phyloP scores from a whole-genome alignment of 805 yeast genomes.

The Candida lessepsii region DNA sequence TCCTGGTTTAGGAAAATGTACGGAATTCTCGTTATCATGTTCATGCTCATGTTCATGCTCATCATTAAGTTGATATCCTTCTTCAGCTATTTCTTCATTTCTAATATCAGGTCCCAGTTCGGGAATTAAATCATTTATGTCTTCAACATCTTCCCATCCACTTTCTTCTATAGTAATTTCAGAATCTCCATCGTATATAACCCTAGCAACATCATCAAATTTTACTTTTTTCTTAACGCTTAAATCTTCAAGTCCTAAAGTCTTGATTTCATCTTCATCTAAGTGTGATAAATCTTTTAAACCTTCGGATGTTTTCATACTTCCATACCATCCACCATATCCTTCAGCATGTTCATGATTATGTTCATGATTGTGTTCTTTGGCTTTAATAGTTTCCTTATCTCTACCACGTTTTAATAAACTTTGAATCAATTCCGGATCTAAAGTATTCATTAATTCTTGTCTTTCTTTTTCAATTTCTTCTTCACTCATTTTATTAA shows the following conservation, averaged over 20 bases:
- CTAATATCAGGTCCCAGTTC: conserved; percentile 22
- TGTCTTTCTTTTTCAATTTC: conserved; percentile 64
- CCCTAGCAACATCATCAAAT: conserved; percentile 31
- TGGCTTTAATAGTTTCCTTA: conserved; percentile 23
- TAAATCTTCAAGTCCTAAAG: conserved; percentile 30
- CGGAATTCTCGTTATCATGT: conserved; percentile 37
- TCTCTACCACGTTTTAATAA: conserved; percentile 56
- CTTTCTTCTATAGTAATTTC: conserved; percentile 27
- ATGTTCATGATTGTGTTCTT: conserved; percentile 12
- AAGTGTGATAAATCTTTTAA: conserved; percentile 30
- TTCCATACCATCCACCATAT: conserved; percentile 41
- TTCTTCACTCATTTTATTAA: conserved; percentile 61
- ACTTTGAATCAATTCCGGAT: conserved; percentile 64
- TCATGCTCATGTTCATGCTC: conserved; percentile 32
- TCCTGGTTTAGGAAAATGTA: conserved; percentile 59
- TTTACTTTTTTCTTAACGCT: conserved; percentile 24
- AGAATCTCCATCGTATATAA: conserved; percentile 25
- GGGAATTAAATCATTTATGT: conserved; percentile 53
- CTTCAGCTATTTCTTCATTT: conserved; percentile 38
- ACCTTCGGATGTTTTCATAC: conserved; percentile 37
- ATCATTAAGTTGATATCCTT: conserved; percentile 36
- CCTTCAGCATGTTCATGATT: conserved; percentile 41
- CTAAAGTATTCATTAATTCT: conserved; percentile 64
- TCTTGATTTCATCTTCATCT: conserved; percentile 37
- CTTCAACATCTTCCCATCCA: conserved; percentile 52